Evolutionary conservation across 23 red algal genomes (phyloP), one percentile per base, ranked within the genome.

Genomic region (Gracilariopsis chorda): DNA sequence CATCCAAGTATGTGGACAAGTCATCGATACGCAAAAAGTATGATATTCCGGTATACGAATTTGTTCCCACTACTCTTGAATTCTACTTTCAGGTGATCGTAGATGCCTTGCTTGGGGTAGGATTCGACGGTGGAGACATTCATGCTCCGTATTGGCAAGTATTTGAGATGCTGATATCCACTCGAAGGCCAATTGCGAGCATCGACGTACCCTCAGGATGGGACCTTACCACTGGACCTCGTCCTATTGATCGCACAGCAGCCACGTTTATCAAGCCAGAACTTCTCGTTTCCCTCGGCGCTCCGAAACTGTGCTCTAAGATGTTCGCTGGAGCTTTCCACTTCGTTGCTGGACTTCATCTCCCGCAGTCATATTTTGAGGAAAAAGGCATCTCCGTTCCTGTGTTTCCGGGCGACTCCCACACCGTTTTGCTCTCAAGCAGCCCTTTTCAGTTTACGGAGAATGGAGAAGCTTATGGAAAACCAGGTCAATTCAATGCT

Each of bases 121-220:
- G 87, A 23, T 85, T 77, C 64, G 86, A 90, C 64, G 86, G 86
- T 36, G 70, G 86, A 36, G 86, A 90, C 48, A 90, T 90, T 59
- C 67, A 68, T 34, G 69, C 68, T 13, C 43, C 45, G 37, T 90
- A 62, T 51, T 90, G 86, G 81, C 42, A 71, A 28, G 53, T 91
- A 34, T 92, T 94, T 73, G 78, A 88, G 28, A 39, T 88, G 82
- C 75, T 97, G 30, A 33, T 80, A 21, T 67, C 80, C 36, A 88
- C 90, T 19, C 43, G 82, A 34, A 49, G 80, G 37, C 90, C 95
- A 21, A 72, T 97, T 64, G 36, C 88, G 23, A 81, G 76, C 48
- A 58, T 97, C 9, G 95, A 97, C 48, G 76, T 93, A 21, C 95
- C 95, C 4, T 90, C 84, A 28, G 95, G 95, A 28, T 97, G 95